These are phyloP conservation scores for Pseudocercospora musae DNA, from an alignment of 2,329 filamentous ascomycete genomes.

Conservation along the genomic window DNA sequence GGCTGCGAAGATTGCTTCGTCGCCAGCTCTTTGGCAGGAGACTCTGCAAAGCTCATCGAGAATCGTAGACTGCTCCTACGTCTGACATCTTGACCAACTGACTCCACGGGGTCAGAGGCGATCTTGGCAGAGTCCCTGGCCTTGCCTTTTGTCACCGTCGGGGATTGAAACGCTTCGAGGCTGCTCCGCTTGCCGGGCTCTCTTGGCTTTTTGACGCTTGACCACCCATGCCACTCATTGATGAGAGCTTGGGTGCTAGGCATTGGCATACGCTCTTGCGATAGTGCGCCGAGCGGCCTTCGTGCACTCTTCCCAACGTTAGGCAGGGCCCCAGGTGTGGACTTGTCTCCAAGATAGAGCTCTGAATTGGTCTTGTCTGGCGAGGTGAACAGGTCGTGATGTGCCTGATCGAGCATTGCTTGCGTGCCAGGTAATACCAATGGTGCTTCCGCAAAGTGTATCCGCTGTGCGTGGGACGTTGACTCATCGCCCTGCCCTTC, in stretches of 20 bases:
- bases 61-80: conserved; percentile 28
- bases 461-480: background rate
- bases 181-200: conserved; percentile 10
- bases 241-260: conserved; percentile 47
- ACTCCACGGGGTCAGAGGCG: conserved; percentile 1
- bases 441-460: background rate
- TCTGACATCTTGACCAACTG: conserved; percentile 1
- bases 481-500: background rate
- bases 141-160: conserved; percentile 13
- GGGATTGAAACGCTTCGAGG: conserved; percentile 10
- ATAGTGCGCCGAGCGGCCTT: conserved; percentile 20
- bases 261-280: conserved; percentile 23
- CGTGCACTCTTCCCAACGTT: conserved; percentile 29
- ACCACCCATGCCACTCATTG: conserved; percentile 41
- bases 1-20: conserved; percentile 1
- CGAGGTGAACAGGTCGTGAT: conserved; percentile 30
- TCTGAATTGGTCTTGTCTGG: conserved; percentile 24
- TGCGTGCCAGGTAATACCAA: conserved; percentile 30
- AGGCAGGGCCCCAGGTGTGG: conserved; percentile 34
- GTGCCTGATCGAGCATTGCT: conserved; percentile 29
- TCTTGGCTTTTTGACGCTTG: conserved; percentile 40
- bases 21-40: conserved; percentile 4
- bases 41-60: conserved; percentile 21
- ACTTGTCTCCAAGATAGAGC: conserved; percentile 11
- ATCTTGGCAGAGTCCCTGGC: background rate